Conservation (phyloP, 2,329 filamentous ascomycete genomes). For the Cladosporium sp. region DNA sequence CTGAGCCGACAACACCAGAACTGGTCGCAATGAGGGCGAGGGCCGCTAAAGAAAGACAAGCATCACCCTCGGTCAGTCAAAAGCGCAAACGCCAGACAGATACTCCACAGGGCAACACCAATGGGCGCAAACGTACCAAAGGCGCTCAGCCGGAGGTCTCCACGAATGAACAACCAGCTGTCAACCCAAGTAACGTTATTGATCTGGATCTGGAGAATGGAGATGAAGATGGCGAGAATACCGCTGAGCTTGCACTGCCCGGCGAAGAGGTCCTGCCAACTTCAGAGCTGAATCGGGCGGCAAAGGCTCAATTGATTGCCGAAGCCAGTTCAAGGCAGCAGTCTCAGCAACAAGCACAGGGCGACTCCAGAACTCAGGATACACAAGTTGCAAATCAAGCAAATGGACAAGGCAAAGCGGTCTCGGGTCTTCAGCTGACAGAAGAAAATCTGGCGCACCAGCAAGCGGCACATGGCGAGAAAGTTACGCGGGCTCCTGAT, state of each 20-base stretch:
- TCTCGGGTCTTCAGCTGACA: conserved; percentile 22
- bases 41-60: background rate
- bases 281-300: conserved; percentile 22
- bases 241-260: background rate
- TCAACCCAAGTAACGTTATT: background rate
- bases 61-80: background rate
- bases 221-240: background rate
- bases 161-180: background rate
- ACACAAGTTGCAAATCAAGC: background rate
- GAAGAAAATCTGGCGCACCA: conserved; percentile 31
- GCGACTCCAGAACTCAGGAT: background rate
- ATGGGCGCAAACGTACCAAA: conserved; percentile 8
- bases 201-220: background rate
- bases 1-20: conserved; percentile 1
- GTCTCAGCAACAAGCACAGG: background rate
- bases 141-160: background rate
- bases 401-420: background rate
- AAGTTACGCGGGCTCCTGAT: conserved; percentile 24
- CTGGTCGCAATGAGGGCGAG: background rate
- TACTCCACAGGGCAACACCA: background rate
- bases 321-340: conserved; percentile 9
- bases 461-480: conserved; percentile 22
- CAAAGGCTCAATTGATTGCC: conserved; percentile 18
- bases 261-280: conserved; percentile 15
- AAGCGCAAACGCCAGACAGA: conserved; percentile 9